phyloP scores from a whole-genome alignment of 73 alveolate genomes.

The Effrenium voratum region DNA sequence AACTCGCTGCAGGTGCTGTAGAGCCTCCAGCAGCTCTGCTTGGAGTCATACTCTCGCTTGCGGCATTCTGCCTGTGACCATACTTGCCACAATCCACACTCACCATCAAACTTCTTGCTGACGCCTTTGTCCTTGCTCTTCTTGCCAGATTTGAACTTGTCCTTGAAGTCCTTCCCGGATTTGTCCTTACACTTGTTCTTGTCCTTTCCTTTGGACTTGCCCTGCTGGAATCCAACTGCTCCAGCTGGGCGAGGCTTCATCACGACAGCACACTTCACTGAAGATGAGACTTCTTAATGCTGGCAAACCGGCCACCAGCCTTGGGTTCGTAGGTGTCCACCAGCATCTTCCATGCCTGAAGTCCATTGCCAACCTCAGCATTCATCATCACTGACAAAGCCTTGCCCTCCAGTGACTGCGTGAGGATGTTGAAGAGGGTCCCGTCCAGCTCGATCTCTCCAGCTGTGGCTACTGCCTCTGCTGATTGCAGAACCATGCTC shows the following conservation, averaged over 20 bases:
- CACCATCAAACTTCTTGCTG: not conserved
- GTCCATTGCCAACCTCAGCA: not conserved
- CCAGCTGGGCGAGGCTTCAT: conserved; percentile 13
- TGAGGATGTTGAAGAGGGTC: conserved; percentile 17
- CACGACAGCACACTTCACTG: not conserved
- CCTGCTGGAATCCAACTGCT: not conserved
- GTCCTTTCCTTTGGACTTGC: conserved; percentile 39
- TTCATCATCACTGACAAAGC: conserved; percentile 10
- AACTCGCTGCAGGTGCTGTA: not conserved
- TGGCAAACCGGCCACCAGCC: not conserved
- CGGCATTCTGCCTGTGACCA: conserved; percentile 51
- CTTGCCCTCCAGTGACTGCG: conserved; percentile 13
- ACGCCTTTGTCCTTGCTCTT: not conserved
- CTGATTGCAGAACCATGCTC: not conserved
- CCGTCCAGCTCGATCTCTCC: not conserved
- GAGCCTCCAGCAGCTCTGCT: not conserved
- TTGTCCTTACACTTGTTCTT: not conserved
- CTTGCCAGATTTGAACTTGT: not conserved
- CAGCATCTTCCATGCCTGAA: no score
- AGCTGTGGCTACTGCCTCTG: not conserved
- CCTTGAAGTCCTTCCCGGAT: conserved; percentile 20
- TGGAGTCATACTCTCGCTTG: not conserved
- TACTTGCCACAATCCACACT: not conserved
- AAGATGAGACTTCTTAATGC: not conserved
- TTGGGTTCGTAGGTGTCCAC: conserved; percentile 9